phyloP scores from a whole-genome alignment of 2,329 filamentous ascomycete species.

The Tolypocladium cylindrosporum region DNA sequence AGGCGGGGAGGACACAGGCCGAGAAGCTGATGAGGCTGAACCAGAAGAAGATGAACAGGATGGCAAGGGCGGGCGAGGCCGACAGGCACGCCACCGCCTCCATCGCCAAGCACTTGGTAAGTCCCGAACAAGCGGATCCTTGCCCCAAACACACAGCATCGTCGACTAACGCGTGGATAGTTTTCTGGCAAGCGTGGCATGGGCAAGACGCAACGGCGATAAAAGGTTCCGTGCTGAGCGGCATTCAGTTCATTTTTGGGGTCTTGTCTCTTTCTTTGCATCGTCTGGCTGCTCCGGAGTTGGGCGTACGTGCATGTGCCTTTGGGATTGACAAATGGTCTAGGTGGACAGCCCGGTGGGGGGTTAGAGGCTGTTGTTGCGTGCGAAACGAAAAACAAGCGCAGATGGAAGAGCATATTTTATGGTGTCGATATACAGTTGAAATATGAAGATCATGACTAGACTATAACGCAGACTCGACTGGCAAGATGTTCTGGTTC shows the following conservation, averaged over 20 bases:
- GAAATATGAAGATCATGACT: not conserved
- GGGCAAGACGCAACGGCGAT: conserved; percentile 74
- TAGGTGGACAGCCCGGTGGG: not conserved
- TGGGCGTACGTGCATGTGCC: conserved; percentile 10
- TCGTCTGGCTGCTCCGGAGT: conserved; percentile 17
- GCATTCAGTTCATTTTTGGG: not conserved
- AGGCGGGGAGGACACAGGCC: conserved; percentile 60
- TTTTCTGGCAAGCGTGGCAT: conserved; percentile 87
- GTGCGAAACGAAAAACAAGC: not conserved
- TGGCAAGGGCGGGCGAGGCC: conserved; percentile 92
- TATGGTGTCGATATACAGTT: not conserved
- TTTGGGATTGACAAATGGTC: conserved; percentile 1
- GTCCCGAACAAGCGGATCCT: conserved; percentile 20
- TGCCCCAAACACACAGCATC: not conserved
- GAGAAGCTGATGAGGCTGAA: conserved; percentile 79
- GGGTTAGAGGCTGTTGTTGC: not conserved
- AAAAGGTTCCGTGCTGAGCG: conserved; percentile 16
- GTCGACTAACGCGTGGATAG: conserved; percentile 35
- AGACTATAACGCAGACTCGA: not conserved
- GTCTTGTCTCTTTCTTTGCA: conserved; percentile 12
- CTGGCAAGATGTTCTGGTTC: no score
- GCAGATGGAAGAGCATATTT: not conserved
- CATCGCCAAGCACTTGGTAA: conserved; percentile 83
- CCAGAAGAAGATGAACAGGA: conserved; percentile 98
- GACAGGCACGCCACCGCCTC: conserved; percentile 80